Evolutionary conservation across 2,329 filamentous ascomycete species (phyloP).

Genomic region (Rugonectria rugulosa): DNA sequence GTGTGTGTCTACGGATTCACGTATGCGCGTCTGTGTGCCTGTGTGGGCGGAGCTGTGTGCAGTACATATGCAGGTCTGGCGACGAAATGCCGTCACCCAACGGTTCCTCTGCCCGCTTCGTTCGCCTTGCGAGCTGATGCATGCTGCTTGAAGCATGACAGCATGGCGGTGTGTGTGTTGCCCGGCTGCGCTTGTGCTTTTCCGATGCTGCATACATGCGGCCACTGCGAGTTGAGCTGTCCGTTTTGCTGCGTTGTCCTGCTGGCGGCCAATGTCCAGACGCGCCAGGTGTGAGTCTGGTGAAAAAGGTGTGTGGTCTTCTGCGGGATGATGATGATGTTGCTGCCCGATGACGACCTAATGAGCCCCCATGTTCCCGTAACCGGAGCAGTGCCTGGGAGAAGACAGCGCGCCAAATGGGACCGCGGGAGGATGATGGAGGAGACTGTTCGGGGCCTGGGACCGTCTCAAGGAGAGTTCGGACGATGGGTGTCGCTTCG

Average conservation of each 20-base stretch:
- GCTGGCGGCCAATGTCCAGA: constrained; percentile 28
- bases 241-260: constrained; percentile 38
- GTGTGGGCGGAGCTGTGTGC: constrained; percentile 25
- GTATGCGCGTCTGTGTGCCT: too few species aligned
- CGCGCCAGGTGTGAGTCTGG: constrained; percentile 16
- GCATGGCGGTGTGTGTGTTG: constrained; percentile 35
- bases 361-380: constrained; percentile 28
- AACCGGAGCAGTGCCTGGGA: constrained; percentile 15
- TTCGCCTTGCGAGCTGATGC: constrained; percentile 33
- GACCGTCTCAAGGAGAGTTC: not conserved
- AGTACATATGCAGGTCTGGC: constrained; percentile 29
- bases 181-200: constrained; percentile 28
- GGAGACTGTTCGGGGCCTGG: constrained; percentile 6
- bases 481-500: not conserved
- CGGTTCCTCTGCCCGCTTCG: constrained; percentile 37
- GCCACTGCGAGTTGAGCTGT: constrained; percentile 40
- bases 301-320: constrained; percentile 11
- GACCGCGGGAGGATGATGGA: not conserved
- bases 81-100: constrained; percentile 35
- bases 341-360: constrained; percentile 42
- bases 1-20: too few species aligned
- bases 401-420: not conserved
- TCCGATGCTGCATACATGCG: constrained; percentile 30
- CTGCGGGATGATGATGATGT: constrained; percentile 30
- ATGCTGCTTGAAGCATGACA: constrained; percentile 31